These are phyloP conservation scores for Senna tora DNA, from an alignment of 306 rosid genomes.

Conservation along the genomic window DNA sequence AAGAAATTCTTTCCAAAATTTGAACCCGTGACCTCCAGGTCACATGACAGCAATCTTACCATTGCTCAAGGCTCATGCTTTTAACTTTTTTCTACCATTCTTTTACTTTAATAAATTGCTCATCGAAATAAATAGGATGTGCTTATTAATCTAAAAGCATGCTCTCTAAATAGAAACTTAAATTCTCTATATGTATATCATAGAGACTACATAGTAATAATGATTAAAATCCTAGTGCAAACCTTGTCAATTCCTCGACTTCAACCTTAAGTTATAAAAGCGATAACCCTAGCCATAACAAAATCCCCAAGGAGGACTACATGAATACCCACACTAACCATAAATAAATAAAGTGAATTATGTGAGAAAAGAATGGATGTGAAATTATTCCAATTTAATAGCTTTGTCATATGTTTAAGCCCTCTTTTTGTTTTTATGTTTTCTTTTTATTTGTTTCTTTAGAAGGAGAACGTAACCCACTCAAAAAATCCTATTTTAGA, in stretches of 20 bases:
- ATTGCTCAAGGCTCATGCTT: too few relatives aligned
- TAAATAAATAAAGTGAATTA: neutral
- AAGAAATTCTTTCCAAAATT: too few relatives aligned
- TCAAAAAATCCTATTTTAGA: neutral
- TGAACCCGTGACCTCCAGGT: too few relatives aligned
- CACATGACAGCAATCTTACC: too few relatives aligned
- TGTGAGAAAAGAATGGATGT: neutral
- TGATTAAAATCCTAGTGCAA: slow-evolving; percentile 12
- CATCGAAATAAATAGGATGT: neutral
- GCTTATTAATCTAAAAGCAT: slow-evolving; percentile 6
- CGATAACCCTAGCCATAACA: neutral
- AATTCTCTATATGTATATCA: too few relatives aligned
- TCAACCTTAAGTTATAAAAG: slow-evolving; percentile 17
- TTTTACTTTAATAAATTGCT: neutral
- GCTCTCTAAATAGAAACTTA: neutral
- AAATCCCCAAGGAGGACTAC: neutral
- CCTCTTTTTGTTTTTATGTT: neutral
- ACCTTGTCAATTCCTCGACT: slow-evolving; percentile 5
- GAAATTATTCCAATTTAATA: neutral
- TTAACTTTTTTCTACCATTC: too few relatives aligned
- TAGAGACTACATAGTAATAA: neutral
- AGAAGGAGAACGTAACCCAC: neutral
- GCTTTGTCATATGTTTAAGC: neutral
- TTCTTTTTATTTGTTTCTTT: neutral
- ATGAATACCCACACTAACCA: neutral